Percentiles rank a stretch among this genome's conserved stretches.
Conservation (phyloP, 78 protist species). For the Dictyostelium citrinum region DNA sequence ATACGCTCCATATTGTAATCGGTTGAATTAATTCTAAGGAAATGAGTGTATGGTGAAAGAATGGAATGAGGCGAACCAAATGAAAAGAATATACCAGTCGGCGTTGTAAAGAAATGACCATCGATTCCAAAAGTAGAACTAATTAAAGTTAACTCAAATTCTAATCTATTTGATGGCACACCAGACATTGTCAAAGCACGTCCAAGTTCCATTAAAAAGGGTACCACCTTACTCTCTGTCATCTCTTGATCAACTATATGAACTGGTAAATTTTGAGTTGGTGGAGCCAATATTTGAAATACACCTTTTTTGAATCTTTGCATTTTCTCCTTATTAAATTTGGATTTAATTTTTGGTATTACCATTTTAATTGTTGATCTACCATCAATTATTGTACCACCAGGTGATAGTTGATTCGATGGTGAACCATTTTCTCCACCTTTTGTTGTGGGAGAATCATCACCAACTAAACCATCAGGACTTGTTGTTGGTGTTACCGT, state of each 20-base stretch:
- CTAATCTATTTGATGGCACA: conserved; percentile 62
- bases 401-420: not conserved
- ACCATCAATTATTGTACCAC: not conserved
- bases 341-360: conserved; percentile 6
- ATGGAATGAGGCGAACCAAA: conserved; percentile 74
- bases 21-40: conserved; percentile 32
- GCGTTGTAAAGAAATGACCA: conserved; percentile 72
- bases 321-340: conserved; percentile 21
- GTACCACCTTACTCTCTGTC: conserved; percentile 39
- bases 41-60: conserved; percentile 76
- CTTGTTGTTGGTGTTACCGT: not conserved
- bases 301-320: conserved; percentile 50
- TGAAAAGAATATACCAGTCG: conserved; percentile 71
- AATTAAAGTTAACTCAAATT: conserved; percentile 52
- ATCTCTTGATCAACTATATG: conserved; percentile 37
- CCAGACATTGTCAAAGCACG: conserved; percentile 66
- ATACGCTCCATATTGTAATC: conserved; percentile 64
- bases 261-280: not conserved
- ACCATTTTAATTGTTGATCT: not conserved
- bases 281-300: conserved; percentile 40
- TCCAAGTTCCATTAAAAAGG: conserved; percentile 73
- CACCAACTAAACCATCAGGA: not conserved
- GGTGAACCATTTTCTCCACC: not conserved
- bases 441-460: not conserved
- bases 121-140: conserved; percentile 60